Evolutionary conservation across 2,329 filamentous ascomycete genomes (phyloP).

Genomic region (Blastomyces emzantsi): DNA sequence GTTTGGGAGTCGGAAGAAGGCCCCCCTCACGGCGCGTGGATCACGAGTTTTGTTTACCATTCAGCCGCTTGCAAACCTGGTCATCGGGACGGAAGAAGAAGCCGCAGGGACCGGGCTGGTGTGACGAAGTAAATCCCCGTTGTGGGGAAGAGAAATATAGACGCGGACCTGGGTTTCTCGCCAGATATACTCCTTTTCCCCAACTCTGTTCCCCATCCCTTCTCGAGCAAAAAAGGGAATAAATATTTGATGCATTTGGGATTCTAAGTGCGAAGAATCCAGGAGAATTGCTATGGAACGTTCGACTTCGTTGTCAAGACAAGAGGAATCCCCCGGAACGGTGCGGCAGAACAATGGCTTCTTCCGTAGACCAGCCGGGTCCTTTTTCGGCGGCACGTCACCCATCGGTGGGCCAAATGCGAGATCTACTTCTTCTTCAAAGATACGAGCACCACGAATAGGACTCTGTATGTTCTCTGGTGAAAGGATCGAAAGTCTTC

Average conservation of each 20-base stretch:
- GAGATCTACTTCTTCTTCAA: constrained; percentile 1
- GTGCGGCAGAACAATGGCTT: constrained; percentile 6
- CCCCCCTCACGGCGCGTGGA: background rate
- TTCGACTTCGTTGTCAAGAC: constrained; percentile 1
- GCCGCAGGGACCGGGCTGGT: background rate
- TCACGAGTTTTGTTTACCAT: constrained; percentile 1
- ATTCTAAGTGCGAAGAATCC: background rate
- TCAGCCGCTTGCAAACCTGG: background rate
- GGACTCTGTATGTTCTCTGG: constrained; percentile 9
- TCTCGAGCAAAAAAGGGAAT: background rate
- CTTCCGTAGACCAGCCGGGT: constrained; percentile 6
- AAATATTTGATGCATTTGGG: background rate
- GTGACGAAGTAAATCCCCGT: background rate
- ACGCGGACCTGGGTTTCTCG: background rate
- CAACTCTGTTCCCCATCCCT: background rate
- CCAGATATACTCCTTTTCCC: background rate
- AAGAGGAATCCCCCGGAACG: background rate
- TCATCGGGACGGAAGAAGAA: background rate
- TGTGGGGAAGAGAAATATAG: background rate
- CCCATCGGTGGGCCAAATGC: background rate
- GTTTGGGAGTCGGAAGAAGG: background rate
- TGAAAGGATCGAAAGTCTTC: background rate
- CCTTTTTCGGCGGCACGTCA: constrained; percentile 9
- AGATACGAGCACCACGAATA: background rate
- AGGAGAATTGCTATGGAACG: constrained; percentile 1